phyloP scores from a whole-genome alignment of 352 stramenopile genomes.

The Phytophthora pluvialis region DNA sequence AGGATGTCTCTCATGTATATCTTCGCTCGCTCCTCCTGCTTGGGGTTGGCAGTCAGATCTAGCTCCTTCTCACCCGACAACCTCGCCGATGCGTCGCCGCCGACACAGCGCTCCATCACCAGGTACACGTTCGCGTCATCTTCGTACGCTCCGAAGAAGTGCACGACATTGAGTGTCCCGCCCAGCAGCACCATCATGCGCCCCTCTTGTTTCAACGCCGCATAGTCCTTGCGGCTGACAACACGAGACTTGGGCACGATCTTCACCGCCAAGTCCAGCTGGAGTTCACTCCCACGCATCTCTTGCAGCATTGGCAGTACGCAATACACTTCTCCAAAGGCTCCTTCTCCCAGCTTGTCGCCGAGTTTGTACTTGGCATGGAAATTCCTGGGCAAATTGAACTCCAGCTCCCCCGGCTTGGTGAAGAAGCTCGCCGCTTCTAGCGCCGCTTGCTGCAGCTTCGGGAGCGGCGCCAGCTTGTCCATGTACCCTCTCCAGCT shows the following conservation, averaged over 20 bases:
- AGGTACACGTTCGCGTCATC: constrained; percentile 76
- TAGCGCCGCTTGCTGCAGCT: constrained; percentile 56
- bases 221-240: constrained; percentile 66
- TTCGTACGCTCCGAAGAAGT: constrained; percentile 85
- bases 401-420: constrained; percentile 65
- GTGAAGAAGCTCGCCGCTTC: constrained; percentile 73
- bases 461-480: constrained; percentile 45
- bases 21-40: constrained; percentile 52
- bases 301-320: constrained; percentile 39
- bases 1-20: constrained; percentile 81
- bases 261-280: constrained; percentile 77
- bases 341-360: constrained; percentile 70
- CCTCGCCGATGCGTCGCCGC: constrained; percentile 59
- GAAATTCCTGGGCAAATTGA: constrained; percentile 66
- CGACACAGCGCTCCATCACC: constrained; percentile 83
- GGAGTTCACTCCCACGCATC: constrained; percentile 15
- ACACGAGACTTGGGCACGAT: constrained; percentile 76
- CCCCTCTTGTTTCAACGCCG: constrained; percentile 68
- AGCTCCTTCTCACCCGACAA: constrained; percentile 32
- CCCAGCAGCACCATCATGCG: constrained; percentile 81
- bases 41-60: constrained; percentile 14
- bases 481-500: constrained; percentile 60
- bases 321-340: constrained; percentile 72
- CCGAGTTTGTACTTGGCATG: constrained; percentile 54
- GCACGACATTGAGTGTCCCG: constrained; percentile 82